These are phyloP conservation scores for Ophiocordyceps robertsii DNA, from an alignment of 2,329 filamentous ascomycete species.

Conservation along the genomic window DNA sequence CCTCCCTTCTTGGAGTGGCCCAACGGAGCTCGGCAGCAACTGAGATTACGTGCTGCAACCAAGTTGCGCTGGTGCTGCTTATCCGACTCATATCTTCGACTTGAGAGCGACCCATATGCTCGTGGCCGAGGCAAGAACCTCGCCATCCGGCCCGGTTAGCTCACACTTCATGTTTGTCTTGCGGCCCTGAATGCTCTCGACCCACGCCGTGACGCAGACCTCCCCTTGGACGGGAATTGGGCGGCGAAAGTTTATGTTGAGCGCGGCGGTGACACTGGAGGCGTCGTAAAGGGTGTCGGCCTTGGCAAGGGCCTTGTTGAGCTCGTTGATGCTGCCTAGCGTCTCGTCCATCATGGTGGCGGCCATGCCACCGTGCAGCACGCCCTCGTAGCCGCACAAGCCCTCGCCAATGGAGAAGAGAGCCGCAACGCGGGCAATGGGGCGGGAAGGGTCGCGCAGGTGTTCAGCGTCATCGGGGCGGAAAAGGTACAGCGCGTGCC, in stretches of 20 bases:
- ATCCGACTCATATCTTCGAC: conserved; percentile 11
- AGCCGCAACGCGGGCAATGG: conserved; percentile 14
- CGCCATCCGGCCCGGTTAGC: conserved; percentile 15
- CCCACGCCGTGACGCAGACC: conserved; percentile 16
- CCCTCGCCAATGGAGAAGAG: conserved; percentile 20
- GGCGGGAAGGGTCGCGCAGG: conserved; percentile 9
- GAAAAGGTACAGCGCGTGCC: conserved; percentile 22
- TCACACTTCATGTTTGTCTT: conserved; percentile 18
- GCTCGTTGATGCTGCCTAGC: conserved; percentile 20
- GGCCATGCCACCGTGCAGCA: conserved; percentile 23
- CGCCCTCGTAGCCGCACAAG: conserved; percentile 16
- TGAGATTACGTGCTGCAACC: too few species aligned
- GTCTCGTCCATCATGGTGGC: conserved; percentile 23
- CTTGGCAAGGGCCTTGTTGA: conserved; percentile 20
- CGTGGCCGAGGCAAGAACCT: conserved; percentile 14
- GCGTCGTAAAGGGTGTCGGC: conserved; percentile 12
- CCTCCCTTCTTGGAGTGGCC: too few species aligned
- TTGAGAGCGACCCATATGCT: conserved; percentile 20
- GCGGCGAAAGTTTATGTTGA: conserved; percentile 21
- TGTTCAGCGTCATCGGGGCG: conserved; percentile 12
- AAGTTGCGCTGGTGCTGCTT: too few species aligned
- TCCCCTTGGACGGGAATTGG: conserved; percentile 16
- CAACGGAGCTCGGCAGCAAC: not conserved
- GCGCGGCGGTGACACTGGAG: conserved; percentile 18
- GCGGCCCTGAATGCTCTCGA: conserved; percentile 18